A percentile compares a stretch with the other conserved stretches of the same genome.
Evolutionary conservation across 139 green algal genomes (phyloP).

Genomic region (Chlamydomonas incerta): DNA sequence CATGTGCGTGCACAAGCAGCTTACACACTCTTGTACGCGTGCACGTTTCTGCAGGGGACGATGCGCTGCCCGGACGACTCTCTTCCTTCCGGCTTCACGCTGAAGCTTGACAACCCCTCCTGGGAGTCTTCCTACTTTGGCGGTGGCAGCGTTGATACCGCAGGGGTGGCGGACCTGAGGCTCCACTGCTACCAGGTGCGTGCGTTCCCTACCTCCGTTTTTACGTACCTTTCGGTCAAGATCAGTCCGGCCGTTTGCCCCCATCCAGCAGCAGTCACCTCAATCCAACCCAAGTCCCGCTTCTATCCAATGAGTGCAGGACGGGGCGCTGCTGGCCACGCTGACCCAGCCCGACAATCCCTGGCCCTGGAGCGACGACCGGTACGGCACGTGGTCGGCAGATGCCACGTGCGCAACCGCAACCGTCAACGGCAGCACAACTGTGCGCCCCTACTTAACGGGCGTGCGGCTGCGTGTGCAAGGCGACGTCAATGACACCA

Average conservation of each 20-base stretch:
- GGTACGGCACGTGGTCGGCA: background rate
- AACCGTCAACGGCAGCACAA: background rate
- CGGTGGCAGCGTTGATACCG: background rate
- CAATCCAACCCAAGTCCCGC: too few species aligned
- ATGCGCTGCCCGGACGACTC: background rate
- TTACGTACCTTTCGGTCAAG: too few species aligned
- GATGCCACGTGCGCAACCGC: background rate
- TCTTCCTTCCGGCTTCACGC: background rate
- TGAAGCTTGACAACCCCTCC: background rate
- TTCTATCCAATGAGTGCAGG: too few species aligned
- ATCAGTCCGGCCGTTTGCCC: too few species aligned
- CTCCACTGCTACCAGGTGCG: background rate
- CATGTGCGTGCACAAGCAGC: too few species aligned
- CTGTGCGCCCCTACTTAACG: background rate
- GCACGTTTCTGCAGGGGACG: too few species aligned
- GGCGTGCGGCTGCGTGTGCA: background rate
- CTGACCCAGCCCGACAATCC: background rate
- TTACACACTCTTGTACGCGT: too few species aligned
- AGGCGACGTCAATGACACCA: background rate
- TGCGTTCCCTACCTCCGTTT: too few species aligned
- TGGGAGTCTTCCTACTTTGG: background rate
- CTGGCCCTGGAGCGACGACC: background rate
- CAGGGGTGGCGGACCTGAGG: background rate
- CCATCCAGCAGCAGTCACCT: too few species aligned
- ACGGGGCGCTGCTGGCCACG: background rate